Base-by-base conservation (phyloP, 2,329 filamentous ascomycete genomes). In the Huntiella savannae region DNA sequence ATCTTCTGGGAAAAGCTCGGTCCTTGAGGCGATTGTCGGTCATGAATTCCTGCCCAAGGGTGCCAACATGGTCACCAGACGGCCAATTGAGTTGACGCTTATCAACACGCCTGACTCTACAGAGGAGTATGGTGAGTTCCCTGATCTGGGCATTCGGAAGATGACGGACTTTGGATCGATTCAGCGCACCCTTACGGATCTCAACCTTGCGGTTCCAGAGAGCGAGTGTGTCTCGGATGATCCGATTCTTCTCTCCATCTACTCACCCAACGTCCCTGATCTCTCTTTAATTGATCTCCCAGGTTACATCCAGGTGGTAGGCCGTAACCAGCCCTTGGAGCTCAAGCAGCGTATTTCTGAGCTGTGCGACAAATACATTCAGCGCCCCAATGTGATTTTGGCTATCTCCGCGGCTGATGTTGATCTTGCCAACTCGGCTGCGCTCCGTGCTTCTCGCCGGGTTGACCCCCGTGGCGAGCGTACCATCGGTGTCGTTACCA, bases 41-140 rank as follows among this genome's bases (percentile, higher is more conserved):
- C 91, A 98, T 57, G 91, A 98, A 56, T 98, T 98, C 54, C 65
- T 98, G 40, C 92, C 91, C 4, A 98, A 98, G 62, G 91, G 91
- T n/a, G 79, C 79, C 37, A 98, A 98, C 57, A 98, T 98, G 91
- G 91, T 98, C 43, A 98, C 91, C 6, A 74, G 92, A 36, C 72
- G 91, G 50, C 91, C 91, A 0, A 98, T 98, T 58, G 91, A 98
- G 62, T 70, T 98, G 47, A 98, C 91, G 0, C 72, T 98, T 4
- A 79, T 98, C 62, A 96, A 98, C 62, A 96, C 88, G 0, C 88
- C 88, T 0, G 80, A 86, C 48, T 79, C 84, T 1, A 74, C 77
- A 39, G 75, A 81, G 2, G 91, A 98, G 58, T 98, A 94, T 59
- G 91, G 87, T 58, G 91, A 98, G 60, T 98, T 98, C 54, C 87